phyloP scores from a whole-genome alignment of 495 filamentous ascomycete species.

The Lophium mytilinum region DNA sequence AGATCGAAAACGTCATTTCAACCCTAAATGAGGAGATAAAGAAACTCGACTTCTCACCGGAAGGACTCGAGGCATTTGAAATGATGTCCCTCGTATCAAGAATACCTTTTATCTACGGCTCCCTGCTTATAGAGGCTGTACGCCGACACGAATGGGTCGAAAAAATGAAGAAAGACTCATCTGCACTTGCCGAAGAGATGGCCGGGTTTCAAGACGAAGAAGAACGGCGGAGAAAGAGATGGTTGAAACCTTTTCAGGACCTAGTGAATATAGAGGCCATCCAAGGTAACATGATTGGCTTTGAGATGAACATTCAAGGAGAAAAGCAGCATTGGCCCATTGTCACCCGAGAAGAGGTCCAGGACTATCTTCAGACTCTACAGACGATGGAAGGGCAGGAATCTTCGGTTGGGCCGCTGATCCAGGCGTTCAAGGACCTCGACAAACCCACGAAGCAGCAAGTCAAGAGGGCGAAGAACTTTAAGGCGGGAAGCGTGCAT shows the following conservation, averaged over 20 bases:
- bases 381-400: conserved; percentile 53
- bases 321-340: conserved; percentile 73
- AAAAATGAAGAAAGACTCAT: conserved; percentile 77
- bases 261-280: conserved; percentile 46
- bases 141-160: conserved; percentile 82
- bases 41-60: conserved; percentile 58
- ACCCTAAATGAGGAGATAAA: conserved; percentile 62
- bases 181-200: conserved; percentile 83
- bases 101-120: conserved; percentile 81
- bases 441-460: conserved; percentile 67
- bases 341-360: conserved; percentile 48
- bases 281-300: conserved; percentile 58
- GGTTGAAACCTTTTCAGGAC: conserved; percentile 70
- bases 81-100: conserved; percentile 65
- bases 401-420: conserved; percentile 54
- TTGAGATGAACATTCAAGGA: conserved; percentile 78
- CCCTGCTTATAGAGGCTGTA: conserved; percentile 75
- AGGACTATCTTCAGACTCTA: conserved; percentile 47
- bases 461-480: conserved; percentile 73
- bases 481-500: conserved; percentile 93
- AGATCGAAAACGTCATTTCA: conserved; percentile 63
- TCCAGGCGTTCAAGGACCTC: conserved; percentile 53
- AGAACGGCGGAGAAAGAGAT: conserved; percentile 75
- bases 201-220: conserved; percentile 86
- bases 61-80: conserved; percentile 65